These are phyloP conservation scores for Kazachstania bromeliacearum DNA, from an alignment of 805 yeast genomes.

Conservation along the genomic window DNA sequence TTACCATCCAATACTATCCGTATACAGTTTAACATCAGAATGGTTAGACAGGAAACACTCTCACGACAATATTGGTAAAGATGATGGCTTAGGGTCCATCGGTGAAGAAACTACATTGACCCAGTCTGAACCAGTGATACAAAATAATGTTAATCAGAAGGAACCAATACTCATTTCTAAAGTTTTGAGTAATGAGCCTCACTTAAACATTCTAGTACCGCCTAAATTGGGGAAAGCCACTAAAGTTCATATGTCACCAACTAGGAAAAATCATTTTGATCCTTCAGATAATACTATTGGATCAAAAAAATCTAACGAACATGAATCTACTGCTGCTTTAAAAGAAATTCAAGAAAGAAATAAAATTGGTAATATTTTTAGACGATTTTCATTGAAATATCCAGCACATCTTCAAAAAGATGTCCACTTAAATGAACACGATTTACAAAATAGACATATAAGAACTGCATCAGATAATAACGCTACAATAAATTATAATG, in stretches of 20 bases:
- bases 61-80: neutral
- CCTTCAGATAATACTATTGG: slow-evolving; percentile 4
- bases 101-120: slow-evolving; percentile 1
- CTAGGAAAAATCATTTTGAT: slow-evolving; percentile 17
- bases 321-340: neutral
- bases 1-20: slow-evolving; percentile 80
- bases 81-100: neutral
- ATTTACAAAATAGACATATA: neutral
- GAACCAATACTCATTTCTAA: neutral
- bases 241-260: slow-evolving; percentile 39
- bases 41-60: slow-evolving; percentile 39
- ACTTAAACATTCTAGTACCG: neutral
- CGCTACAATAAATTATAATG: neutral
- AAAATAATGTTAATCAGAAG: neutral
- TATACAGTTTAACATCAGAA: slow-evolving; percentile 82
- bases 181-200: neutral
- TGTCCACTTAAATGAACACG: neutral
- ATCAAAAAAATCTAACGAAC: neutral
- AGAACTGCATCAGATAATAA: slow-evolving; percentile 4
- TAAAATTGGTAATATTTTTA: slow-evolving; percentile 6
- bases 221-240: slow-evolving; percentile 1
- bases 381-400: slow-evolving; percentile 7
- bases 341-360: slow-evolving; percentile 1
- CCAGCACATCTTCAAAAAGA: slow-evolving; percentile 2
- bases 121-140: slow-evolving; percentile 1